Conservation (phyloP, 2,329 filamentous ascomycete species). For the Didymella keratinophila region DNA sequence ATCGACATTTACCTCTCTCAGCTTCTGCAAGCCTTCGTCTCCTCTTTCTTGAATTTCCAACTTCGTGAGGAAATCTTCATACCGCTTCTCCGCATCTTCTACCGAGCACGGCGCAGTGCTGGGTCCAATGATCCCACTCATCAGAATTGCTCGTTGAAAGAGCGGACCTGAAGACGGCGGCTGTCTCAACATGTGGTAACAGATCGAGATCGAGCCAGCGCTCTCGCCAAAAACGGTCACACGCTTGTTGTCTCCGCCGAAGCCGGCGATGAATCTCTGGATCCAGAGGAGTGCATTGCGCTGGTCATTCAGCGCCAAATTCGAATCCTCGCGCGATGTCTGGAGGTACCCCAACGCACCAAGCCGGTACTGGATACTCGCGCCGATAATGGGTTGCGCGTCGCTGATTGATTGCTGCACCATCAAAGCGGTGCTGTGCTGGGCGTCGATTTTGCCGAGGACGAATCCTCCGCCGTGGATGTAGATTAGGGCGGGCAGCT, state of each 20-base stretch:
- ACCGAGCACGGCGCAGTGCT: constrained; percentile 19
- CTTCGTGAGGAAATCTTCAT: constrained; percentile 32
- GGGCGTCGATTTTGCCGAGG: constrained; percentile 45
- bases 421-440: constrained; percentile 35
- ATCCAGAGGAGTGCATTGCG: constrained; percentile 49
- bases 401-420: constrained; percentile 33
- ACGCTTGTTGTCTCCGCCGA: constrained; percentile 44
- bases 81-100: constrained; percentile 19
- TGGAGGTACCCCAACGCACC: constrained; percentile 48
- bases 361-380: constrained; percentile 38
- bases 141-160: constrained; percentile 32
- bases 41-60: constrained; percentile 26
- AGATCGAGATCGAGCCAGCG: constrained; percentile 49
- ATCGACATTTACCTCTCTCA: constrained; percentile 7
- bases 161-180: constrained; percentile 24
- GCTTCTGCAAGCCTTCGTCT: constrained; percentile 16
- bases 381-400: constrained; percentile 25
- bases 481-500: constrained; percentile 60
- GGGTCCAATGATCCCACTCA: constrained; percentile 32
- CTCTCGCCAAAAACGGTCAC: constrained; percentile 55
- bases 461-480: constrained; percentile 62
- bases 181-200: constrained; percentile 30
- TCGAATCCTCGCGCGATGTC: constrained; percentile 50
- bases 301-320: constrained; percentile 42
- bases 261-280: constrained; percentile 43